These are phyloP conservation scores for Babesia bigemina DNA, from an alignment of 169 alveolate species.

Conservation along the genomic window DNA sequence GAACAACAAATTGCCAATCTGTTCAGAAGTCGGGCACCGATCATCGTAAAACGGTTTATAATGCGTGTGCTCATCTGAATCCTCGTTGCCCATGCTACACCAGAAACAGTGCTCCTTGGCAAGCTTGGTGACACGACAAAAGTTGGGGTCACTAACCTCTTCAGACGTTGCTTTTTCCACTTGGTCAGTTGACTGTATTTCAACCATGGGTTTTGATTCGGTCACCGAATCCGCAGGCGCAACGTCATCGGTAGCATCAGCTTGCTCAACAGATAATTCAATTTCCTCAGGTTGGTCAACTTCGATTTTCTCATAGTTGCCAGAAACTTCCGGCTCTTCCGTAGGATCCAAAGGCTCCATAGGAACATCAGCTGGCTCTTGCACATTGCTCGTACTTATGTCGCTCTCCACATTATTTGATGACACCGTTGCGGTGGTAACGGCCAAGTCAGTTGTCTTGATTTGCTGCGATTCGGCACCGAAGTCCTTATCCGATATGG, in stretches of 20 bases:
- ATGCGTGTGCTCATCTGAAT: slow-evolving; percentile 35
- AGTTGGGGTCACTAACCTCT: background rate
- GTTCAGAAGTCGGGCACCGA: slow-evolving; percentile 42
- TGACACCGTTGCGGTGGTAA: background rate
- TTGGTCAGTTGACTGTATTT: background rate
- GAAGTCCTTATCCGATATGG: background rate
- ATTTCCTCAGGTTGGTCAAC: background rate
- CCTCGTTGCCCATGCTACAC: slow-evolving; percentile 57
- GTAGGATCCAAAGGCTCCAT: background rate
- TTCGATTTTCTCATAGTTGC: background rate
- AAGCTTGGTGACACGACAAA: slow-evolving; percentile 22
- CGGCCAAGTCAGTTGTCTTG: background rate
- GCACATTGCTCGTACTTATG: background rate
- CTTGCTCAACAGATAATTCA: background rate
- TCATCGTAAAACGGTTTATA: slow-evolving; percentile 56
- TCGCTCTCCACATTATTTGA: no score
- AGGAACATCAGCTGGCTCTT: background rate
- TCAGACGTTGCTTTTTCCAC: background rate
- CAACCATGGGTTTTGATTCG: background rate
- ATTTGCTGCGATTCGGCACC: background rate
- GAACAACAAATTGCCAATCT: slow-evolving; percentile 36
- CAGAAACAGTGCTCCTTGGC: slow-evolving; percentile 51
- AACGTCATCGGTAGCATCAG: background rate
- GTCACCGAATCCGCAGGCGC: background rate
- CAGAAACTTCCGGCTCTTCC: background rate